Conservation (phyloP, 2,329 filamentous ascomycete genomes). For the Volutella citrinella region DNA sequence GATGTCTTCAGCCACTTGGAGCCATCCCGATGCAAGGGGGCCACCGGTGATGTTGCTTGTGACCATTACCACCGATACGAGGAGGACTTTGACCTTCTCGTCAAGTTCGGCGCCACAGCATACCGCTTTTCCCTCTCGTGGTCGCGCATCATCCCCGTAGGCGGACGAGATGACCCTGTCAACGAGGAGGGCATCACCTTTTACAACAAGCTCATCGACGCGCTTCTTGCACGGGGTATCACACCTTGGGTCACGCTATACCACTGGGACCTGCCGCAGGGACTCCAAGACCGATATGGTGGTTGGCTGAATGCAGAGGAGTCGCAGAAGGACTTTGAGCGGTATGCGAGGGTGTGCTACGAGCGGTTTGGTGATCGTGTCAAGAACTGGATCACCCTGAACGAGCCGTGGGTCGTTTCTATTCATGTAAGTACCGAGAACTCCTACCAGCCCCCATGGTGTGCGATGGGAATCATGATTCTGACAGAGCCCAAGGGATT, state of each 20-base stretch:
- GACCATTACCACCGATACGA: constrained; percentile 35
- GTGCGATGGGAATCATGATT: too few species aligned
- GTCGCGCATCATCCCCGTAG: constrained; percentile 60
- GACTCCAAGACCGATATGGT: not conserved
- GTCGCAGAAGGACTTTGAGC: constrained; percentile 19
- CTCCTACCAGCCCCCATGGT: too few species aligned
- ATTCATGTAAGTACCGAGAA: too few species aligned
- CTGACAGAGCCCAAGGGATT: too few species aligned
- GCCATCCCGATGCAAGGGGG: constrained; percentile 31
- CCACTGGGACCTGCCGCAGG: constrained; percentile 1
- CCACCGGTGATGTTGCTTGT: constrained; percentile 40
- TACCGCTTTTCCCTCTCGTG: constrained; percentile 63
- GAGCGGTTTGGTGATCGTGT: constrained; percentile 31
- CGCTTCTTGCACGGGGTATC: not conserved
- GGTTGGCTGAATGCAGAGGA: constrained; percentile 2
- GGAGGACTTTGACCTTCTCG: constrained; percentile 56
- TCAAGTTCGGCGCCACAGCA: constrained; percentile 50
- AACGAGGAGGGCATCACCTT: constrained; percentile 56
- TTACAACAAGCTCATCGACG: constrained; percentile 56
- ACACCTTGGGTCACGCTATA: not conserved
- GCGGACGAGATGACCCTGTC: constrained; percentile 56
- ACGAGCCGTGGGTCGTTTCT: constrained; percentile 27
- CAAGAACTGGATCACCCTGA: constrained; percentile 28
- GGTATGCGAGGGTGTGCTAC: constrained; percentile 25
- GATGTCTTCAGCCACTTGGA: constrained; percentile 33